These are phyloP conservation scores for Mortierella sp. DNA, from an alignment of 371 early-diverging fungal genomes.

Conservation along the genomic window DNA sequence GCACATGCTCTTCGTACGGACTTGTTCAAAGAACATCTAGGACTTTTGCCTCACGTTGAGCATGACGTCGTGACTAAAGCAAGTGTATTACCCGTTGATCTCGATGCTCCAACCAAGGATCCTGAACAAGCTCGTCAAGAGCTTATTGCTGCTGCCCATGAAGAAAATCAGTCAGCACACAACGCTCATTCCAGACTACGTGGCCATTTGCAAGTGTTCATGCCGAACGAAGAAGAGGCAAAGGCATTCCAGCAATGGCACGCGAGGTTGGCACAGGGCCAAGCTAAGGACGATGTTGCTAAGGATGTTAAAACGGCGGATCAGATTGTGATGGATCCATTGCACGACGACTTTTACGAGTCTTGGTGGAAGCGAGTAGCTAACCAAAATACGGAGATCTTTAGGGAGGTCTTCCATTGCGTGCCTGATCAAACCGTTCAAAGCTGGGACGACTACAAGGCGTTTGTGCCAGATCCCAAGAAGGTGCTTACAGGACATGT, in stretches of 20 bases:
- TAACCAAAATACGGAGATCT: slow-evolving; percentile 75
- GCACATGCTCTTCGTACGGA: slow-evolving; percentile 82
- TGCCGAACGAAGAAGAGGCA: slow-evolving; percentile 40
- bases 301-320: slow-evolving; percentile 53
- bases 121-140: slow-evolving; percentile 32
- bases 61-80: slow-evolving; percentile 63
- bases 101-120: slow-evolving; percentile 42
- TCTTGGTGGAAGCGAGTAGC: slow-evolving; percentile 78
- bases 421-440: slow-evolving; percentile 85
- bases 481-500: slow-evolving; percentile 68
- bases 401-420: slow-evolving; percentile 85
- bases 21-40: slow-evolving; percentile 91
- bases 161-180: neutral
- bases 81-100: slow-evolving; percentile 61
- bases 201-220: slow-evolving; percentile 37
- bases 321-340: slow-evolving; percentile 79
- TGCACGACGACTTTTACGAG: slow-evolving; percentile 73
- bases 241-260: slow-evolving; percentile 36
- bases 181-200: neutral
- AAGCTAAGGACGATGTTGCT: neutral
- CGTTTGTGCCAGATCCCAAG: slow-evolving; percentile 66
- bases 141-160: slow-evolving; percentile 24
- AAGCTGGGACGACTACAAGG: slow-evolving; percentile 70
- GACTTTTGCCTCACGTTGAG: slow-evolving; percentile 67
- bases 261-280: slow-evolving; percentile 3